Evolutionary conservation across 202 grass and related monocot species (phyloP).

Genomic region (Bolboschoenoplectus hybrid): DNA sequence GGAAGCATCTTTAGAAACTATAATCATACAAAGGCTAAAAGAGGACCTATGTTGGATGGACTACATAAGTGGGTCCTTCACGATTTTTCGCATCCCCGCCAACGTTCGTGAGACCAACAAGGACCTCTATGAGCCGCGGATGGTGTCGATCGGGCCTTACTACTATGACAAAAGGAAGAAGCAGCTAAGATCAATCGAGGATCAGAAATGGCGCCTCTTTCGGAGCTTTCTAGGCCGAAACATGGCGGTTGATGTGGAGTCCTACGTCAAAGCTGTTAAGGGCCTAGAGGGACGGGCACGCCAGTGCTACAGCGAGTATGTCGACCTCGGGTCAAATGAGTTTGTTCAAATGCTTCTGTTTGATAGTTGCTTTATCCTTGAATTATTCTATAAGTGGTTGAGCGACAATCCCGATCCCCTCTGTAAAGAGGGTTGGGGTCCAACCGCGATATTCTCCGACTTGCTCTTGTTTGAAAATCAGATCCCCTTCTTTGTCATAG

Average conservation of each 20-base stretch:
- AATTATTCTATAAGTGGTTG: constrained; percentile 68
- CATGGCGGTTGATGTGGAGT: constrained; percentile 17
- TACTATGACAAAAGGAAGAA: constrained; percentile 50
- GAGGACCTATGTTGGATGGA: constrained; percentile 30
- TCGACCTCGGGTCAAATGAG: constrained; percentile 19
- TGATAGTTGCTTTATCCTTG: constrained; percentile 63
- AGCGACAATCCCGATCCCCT: constrained; percentile 43
- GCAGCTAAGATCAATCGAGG: constrained; percentile 53
- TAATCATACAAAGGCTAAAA: background rate
- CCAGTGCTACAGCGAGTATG: constrained; percentile 52
- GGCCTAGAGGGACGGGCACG: constrained; percentile 43
- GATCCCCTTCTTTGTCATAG: constrained; percentile 46
- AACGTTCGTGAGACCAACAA: constrained; percentile 54
- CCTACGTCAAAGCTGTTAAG: constrained; percentile 42
- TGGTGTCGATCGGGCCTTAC: constrained; percentile 62
- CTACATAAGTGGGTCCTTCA: constrained; percentile 39
- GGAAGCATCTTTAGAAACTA: background rate
- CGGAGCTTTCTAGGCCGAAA: constrained; percentile 48
- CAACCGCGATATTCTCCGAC: constrained; percentile 57
- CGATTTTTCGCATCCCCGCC: constrained; percentile 56
- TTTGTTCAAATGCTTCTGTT: constrained; percentile 70
- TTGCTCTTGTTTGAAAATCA: constrained; percentile 53
- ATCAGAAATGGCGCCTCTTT: constrained; percentile 71
- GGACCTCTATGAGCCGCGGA: constrained; percentile 66
- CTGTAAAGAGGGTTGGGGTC: constrained; percentile 50